Evolutionary conservation across 2,329 filamentous ascomycete species (phyloP).

Genomic region (Neofusicoccum sp.): DNA sequence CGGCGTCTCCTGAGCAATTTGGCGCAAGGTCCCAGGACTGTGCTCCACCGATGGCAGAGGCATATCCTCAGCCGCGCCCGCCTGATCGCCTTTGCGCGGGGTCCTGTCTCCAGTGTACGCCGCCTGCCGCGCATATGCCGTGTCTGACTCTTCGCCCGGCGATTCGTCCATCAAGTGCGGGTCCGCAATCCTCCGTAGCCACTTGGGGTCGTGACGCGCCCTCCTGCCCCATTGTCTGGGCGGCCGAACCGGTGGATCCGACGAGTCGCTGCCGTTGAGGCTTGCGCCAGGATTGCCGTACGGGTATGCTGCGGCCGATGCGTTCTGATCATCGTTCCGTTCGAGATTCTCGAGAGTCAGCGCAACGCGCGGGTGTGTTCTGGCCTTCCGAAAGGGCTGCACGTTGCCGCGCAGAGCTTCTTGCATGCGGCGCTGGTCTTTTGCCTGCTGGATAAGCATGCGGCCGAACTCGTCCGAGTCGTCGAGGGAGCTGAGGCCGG

Average conservation of each 20-base stretch:
- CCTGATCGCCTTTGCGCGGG: slow-evolving; percentile 10
- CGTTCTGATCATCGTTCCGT: slow-evolving; percentile 32
- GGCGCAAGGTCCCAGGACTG: slow-evolving; percentile 41
- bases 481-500: slow-evolving; percentile 40
- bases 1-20: slow-evolving; percentile 29
- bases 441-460: slow-evolving; percentile 44
- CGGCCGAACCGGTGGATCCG: slow-evolving; percentile 45
- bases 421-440: slow-evolving; percentile 42
- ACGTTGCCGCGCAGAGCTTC: slow-evolving; percentile 32
- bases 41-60: slow-evolving; percentile 42
- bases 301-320: background rate
- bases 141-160: background rate
- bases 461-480: slow-evolving; percentile 49
- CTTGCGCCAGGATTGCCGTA: slow-evolving; percentile 29
- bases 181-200: slow-evolving; percentile 10
- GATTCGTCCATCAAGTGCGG: background rate
- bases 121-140: background rate
- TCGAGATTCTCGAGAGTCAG: slow-evolving; percentile 45
- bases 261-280: slow-evolving; percentile 34
- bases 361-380: slow-evolving; percentile 39
- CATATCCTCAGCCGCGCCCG: slow-evolving; percentile 30
- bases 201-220: slow-evolving; percentile 29
- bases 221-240: slow-evolving; percentile 51
- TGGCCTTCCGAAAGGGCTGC: slow-evolving; percentile 44
- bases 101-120: slow-evolving; percentile 25